Conservation (phyloP, 225 moss, liverwort and hornwort species). For the Sphagnum tenellum region DNA sequence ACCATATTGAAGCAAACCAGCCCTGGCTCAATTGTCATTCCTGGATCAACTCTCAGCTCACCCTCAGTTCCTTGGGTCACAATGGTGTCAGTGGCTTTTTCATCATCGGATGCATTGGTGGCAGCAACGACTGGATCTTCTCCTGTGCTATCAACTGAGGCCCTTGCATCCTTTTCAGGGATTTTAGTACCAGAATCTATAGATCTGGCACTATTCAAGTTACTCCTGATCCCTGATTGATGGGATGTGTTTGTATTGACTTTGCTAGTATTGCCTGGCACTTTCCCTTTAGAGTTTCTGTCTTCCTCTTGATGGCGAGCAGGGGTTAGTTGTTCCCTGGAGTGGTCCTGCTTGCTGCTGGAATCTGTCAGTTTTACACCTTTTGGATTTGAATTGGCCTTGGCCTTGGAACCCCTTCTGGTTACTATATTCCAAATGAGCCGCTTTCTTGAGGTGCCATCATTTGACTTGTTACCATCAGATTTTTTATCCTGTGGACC, state of each 20-base stretch:
- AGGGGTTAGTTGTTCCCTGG: conserved; percentile 4
- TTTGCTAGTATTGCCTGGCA: conserved; percentile 9
- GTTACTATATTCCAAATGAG: conserved; percentile 55
- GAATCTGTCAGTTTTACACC: conserved; percentile 11
- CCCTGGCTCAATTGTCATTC: conserved; percentile 43
- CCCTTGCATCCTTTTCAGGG: conserved; percentile 7
- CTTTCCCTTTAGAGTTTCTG: conserved; percentile 13
- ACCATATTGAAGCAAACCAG: conserved; percentile 61
- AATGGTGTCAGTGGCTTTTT: conserved; percentile 12
- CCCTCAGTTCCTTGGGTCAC: conserved; percentile 10
- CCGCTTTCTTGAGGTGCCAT: conserved; percentile 23
- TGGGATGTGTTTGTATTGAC: conserved; percentile 2
- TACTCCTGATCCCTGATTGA: conserved; percentile 5
- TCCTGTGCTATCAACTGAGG: conserved; percentile 13
- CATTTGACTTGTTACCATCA: conserved; percentile 26
- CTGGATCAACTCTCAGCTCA: neutral
- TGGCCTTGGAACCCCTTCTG: conserved; percentile 28
- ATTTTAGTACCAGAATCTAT: conserved; percentile 4
- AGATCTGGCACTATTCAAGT: conserved; percentile 2
- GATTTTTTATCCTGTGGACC: conserved; percentile 19
- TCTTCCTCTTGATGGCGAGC: conserved; percentile 27
- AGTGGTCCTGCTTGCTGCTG: conserved; percentile 22
- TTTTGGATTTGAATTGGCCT: conserved; percentile 1
- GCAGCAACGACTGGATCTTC: conserved; percentile 3
- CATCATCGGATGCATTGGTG: conserved; percentile 9